These are phyloP conservation scores for Clohesyomyces aquaticus DNA, from an alignment of 495 filamentous ascomycete species.

Conservation along the genomic window DNA sequence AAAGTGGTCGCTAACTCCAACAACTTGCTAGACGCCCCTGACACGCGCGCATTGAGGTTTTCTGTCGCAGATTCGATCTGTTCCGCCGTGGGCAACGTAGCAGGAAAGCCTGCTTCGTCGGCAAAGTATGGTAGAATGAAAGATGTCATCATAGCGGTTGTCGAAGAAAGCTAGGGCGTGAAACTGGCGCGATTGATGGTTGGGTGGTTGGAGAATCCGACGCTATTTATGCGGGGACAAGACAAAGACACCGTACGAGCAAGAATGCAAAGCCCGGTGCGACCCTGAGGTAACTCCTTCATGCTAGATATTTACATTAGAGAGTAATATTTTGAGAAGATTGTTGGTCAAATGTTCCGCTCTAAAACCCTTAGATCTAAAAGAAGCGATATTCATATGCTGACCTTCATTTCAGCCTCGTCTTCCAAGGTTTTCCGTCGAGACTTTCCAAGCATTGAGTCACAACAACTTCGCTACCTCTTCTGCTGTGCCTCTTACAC, in stretches of 20 bases:
- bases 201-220: too few relatives aligned
- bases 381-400: conserved; percentile 9
- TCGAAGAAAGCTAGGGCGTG: conserved; percentile 21
- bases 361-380: conserved; percentile 4
- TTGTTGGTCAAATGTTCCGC: conserved; percentile 15
- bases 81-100: conserved; percentile 6
- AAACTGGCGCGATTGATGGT: conserved; percentile 21
- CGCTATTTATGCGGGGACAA: too few relatives aligned
- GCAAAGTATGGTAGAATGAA: background rate
- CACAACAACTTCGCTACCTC: conserved; percentile 14
- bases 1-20: conserved; percentile 2
- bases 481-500: background rate
- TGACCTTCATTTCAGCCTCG: conserved; percentile 5
- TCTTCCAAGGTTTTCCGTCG: conserved; percentile 7
- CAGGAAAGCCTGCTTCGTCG: conserved; percentile 16
- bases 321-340: conserved; percentile 16
- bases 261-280: conserved; percentile 7
- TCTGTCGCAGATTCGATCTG: conserved; percentile 4
- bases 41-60: background rate
- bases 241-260: conserved; percentile 14
- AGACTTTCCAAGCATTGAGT: conserved; percentile 1
- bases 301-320: conserved; percentile 16
- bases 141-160: conserved; percentile 5
- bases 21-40: background rate
- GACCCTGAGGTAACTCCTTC: too few relatives aligned